Base-by-base conservation (phyloP, 139 green algal genomes). In the Chlamydomonas urium region DNA sequence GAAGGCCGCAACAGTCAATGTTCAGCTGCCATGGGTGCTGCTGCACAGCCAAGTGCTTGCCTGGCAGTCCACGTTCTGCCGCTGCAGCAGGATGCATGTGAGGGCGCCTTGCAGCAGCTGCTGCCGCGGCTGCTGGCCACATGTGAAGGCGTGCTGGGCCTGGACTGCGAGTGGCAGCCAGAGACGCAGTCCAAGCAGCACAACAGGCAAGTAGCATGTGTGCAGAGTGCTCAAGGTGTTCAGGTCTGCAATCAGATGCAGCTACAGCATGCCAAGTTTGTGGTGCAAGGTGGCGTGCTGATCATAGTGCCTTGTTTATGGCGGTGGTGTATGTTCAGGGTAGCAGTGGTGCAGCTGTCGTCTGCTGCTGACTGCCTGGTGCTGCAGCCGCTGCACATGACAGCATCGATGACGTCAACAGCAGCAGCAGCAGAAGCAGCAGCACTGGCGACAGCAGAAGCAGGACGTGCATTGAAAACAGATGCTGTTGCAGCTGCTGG, bases 151-250 rank as follows among this genome's bases (percentile, higher is more conserved):
- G 29, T 67, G 5, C 33, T 67, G 32, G 60, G 60, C 32, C 60
- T 67, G 4, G 60, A 67, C 60, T 67, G 60, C 29, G 60, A 67
- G 29, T 67, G 60, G 60, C 26, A 67, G 60, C 60, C 60, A 42
- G 60, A 67, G 29, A 45, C 14, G 19, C 19, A 4, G 10, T 14
- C 60, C 10, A 38, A 45, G 10, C 10, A 67, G 33, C 23, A 42
- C 60, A 45, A 8, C 56, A 65, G 19, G 19, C 8, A 17, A 36
- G 56, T 8, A 14, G 56, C n/a, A 14, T 36, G n/a, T 14, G 28
- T 31, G 56, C n/a, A 65, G 56, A 34, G 56, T 65, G 26, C 60
- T 33, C 6, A 63, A 32, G n/a, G 26, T 34, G 21, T 36, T 10
- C 24, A 14, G 6, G 29, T 63, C n/a, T 26, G 10, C 19, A 63